phyloP scores from a whole-genome alignment of 495 filamentous ascomycete species.

The Podospora sp. region DNA sequence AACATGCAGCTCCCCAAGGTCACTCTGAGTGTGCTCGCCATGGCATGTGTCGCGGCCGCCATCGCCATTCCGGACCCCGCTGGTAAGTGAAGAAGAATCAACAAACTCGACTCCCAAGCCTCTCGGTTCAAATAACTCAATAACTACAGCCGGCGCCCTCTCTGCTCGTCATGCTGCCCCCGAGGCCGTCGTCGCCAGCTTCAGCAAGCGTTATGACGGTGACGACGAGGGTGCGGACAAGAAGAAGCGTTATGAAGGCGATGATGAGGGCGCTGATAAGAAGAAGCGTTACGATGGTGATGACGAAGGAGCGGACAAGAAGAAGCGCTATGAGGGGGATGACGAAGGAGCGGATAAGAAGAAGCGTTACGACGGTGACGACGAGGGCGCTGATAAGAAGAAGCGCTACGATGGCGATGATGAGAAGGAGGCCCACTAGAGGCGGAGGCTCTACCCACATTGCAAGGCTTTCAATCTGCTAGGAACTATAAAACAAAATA shows the following conservation, averaged over 20 bases:
- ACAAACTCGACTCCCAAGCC: neutral
- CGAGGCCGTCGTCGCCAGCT: neutral
- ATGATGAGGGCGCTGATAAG: neutral
- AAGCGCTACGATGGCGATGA: no score
- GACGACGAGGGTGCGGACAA: neutral
- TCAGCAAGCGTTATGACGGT: neutral
- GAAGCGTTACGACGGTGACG: no score
- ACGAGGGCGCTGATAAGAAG: no score
- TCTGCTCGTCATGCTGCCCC: neutral
- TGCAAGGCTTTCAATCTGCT: no score
- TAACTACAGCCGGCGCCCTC: neutral
- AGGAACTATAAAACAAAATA: no score
- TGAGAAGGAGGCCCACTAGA: no score
- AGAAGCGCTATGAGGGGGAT: neutral
- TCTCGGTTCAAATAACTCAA: neutral
- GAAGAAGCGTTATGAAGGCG: neutral
- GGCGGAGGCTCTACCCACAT: no score
- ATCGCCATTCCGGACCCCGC: neutral
- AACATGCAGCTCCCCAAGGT: neutral
- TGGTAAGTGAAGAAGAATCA: neutral
- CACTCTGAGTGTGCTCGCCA: neutral
- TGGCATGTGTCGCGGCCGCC: neutral
- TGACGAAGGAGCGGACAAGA: neutral
- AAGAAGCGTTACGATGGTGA: neutral
- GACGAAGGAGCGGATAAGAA: neutral